Evolutionary conservation across 495 filamentous ascomycete genomes (phyloP).

Genomic region (Pseudoneurospora amorphoporcata): DNA sequence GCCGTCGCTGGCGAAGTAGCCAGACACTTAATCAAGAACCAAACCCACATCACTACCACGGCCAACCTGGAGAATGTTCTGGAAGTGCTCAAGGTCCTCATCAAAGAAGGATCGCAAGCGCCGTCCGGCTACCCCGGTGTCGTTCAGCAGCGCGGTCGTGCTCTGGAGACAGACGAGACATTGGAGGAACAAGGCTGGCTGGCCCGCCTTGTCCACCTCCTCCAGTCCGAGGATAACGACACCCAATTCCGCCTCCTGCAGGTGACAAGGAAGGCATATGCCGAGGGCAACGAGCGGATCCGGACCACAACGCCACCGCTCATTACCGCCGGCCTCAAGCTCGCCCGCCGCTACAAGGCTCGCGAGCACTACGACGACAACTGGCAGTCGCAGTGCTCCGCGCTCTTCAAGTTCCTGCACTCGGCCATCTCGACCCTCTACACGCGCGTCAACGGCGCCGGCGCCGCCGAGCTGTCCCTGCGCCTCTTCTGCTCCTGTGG

Average conservation of each 20-base stretch:
- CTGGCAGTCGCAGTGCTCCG: conserved; percentile 80
- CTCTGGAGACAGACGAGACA: conserved; percentile 78
- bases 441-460: conserved; percentile 63
- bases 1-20: conserved; percentile 84
- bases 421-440: conserved; percentile 79
- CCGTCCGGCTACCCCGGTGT: conserved; percentile 73
- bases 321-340: conserved; percentile 78
- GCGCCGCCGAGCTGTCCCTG: conserved; percentile 74
- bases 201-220: conserved; percentile 80
- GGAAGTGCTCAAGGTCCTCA: conserved; percentile 76
- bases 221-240: conserved; percentile 75
- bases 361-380: conserved; percentile 93
- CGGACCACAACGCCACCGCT: conserved; percentile 91
- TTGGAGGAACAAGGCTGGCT: conserved; percentile 97
- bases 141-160: conserved; percentile 53
- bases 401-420: conserved; percentile 93
- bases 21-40: conserved; percentile 65
- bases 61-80: conserved; percentile 82
- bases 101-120: conserved; percentile 84
- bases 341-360: conserved; percentile 80
- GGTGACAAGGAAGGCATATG: conserved; percentile 74
- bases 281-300: conserved; percentile 88
- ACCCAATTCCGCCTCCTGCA: conserved; percentile 93
- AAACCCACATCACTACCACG: conserved; percentile 62
- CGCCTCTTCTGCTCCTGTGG: conserved; percentile 86